A percentile compares a stretch with the other conserved stretches of the same genome.
Conservation (phyloP, 2,329 filamentous ascomycete genomes). For the Sclerotinia subarctica region DNA sequence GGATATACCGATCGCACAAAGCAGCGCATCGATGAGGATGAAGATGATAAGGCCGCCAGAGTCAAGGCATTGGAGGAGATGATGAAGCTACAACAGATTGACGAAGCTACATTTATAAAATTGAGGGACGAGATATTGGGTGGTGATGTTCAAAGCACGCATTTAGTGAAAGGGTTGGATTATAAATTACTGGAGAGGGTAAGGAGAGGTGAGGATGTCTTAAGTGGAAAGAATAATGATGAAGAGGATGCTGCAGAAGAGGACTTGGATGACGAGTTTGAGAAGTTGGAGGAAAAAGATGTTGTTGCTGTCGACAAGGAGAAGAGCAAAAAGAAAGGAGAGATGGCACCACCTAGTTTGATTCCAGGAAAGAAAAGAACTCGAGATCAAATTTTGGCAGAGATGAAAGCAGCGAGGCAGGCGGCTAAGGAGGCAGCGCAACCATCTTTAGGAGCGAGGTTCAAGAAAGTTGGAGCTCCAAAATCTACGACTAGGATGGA, state of each 20-base stretch:
- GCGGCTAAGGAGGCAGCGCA: conserved; percentile 54
- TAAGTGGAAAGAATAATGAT: conserved; percentile 34
- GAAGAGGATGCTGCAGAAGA: conserved; percentile 33
- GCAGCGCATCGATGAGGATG: conserved; percentile 51
- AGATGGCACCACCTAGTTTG: conserved; percentile 52
- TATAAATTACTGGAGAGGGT: conserved; percentile 72
- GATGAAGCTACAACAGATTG: conserved; percentile 80
- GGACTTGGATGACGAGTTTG: conserved; percentile 65
- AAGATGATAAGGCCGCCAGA: conserved; percentile 58
- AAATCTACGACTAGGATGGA: conserved; percentile 57
- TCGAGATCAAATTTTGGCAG: conserved; percentile 64
- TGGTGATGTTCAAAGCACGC: conserved; percentile 74
- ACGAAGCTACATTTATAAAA: conserved; percentile 72
- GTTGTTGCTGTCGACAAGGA: conserved; percentile 51
- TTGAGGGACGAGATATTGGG: conserved; percentile 75
- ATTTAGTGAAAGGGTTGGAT: conserved; percentile 90
- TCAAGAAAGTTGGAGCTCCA: conserved; percentile 61
- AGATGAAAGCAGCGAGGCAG: conserved; percentile 60
- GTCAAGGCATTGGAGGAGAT: conserved; percentile 78
- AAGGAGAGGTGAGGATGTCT: conserved; percentile 48
- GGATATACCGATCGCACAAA: conserved; percentile 84
- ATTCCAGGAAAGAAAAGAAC: conserved; percentile 59
- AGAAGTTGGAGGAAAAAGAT: conserved; percentile 53
- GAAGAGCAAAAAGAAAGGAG: conserved; percentile 54
- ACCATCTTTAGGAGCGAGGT: conserved; percentile 54